Base-by-base conservation (phyloP, 2,329 filamentous ascomycete genomes). In the Cordyceps javanica region DNA sequence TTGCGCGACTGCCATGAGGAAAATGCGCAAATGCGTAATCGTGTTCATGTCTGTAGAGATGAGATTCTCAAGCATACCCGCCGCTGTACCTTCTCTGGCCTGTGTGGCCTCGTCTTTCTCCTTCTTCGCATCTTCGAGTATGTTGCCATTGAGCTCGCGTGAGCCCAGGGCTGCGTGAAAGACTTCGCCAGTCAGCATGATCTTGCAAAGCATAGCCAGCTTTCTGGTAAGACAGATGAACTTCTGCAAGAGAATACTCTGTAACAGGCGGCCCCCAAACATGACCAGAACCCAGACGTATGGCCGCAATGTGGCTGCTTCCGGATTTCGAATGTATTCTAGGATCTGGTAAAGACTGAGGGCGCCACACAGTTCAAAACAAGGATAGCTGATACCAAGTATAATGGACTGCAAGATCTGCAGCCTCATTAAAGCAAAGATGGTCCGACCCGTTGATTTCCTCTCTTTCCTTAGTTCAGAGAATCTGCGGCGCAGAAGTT, bases 31-130 rank as follows among this genome's bases (percentile, higher is more conserved):
- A 60, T 84, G 80, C 30, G 73, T 78, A 30, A 85, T 74, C n/a
- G 79, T 77, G 55, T 83, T 80, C 13, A 84, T 73, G 62, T 85
- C 82, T 26, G 79, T 79, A 5, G 80, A 77, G 77, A 84, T 83
- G 51, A 85, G 71, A 57, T 82, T 84, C 10, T 79, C 78, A 39
- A 82, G 66, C 23, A 77, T 72, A 14, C 80, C 79, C 7, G 78
- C 73, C 3, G 80, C 78, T 2, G 78, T 73, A 5, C 69, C 68
- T 53, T 69, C 69, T 23, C 67, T 59, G n/a, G 62, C 59, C 23
- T 68, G 69, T 38, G 67, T 67, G 13, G 67, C 63, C 39, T 65
- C 59, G 32, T 62, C 62, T 34, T 62, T 51, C n/a, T 66, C 64
- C 23, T 62, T 53, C 19, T 66, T 63, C n/a, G 71, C 69, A 23